phyloP scores from a whole-genome alignment of 2,329 filamentous ascomycete species.

The Aspergillus luchuensis region DNA sequence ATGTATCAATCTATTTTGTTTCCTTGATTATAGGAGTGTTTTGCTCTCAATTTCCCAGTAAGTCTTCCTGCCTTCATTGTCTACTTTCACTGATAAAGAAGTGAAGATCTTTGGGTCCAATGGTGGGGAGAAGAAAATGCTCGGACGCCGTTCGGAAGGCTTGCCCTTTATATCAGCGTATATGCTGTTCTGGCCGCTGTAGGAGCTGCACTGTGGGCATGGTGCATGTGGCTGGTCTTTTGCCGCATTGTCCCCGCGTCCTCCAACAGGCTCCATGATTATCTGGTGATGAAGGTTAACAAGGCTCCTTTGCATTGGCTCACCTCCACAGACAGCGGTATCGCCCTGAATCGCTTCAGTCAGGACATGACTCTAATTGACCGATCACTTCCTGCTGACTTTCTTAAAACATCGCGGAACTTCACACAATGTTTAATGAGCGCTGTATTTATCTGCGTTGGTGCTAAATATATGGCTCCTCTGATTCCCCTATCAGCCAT shows the following conservation, averaged over 20 bases:
- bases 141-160: background rate
- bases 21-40: background rate
- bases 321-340: background rate
- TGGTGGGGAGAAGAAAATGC: slow-evolving; percentile 3
- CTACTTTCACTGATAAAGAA: background rate
- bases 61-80: background rate
- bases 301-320: slow-evolving; percentile 26
- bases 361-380: slow-evolving; percentile 8
- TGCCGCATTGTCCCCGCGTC: background rate
- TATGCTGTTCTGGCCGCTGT: background rate
- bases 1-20: background rate
- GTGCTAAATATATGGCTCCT: background rate
- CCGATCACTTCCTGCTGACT: slow-evolving; percentile 1
- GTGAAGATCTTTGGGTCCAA: background rate
- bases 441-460: background rate
- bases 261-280: slow-evolving; percentile 16
- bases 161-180: background rate
- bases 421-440: background rate
- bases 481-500: background rate
- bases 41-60: slow-evolving; percentile 1
- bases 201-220: background rate
- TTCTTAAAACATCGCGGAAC: background rate
- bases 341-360: slow-evolving; percentile 1
- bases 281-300: slow-evolving; percentile 50
- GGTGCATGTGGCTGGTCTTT: slow-evolving; percentile 4